Percentiles rank a stretch among this genome's conserved stretches.
Conservation (phyloP, 1,284 basidiomycete species). For the Cutaneotrichosporon daszewskae region DNA sequence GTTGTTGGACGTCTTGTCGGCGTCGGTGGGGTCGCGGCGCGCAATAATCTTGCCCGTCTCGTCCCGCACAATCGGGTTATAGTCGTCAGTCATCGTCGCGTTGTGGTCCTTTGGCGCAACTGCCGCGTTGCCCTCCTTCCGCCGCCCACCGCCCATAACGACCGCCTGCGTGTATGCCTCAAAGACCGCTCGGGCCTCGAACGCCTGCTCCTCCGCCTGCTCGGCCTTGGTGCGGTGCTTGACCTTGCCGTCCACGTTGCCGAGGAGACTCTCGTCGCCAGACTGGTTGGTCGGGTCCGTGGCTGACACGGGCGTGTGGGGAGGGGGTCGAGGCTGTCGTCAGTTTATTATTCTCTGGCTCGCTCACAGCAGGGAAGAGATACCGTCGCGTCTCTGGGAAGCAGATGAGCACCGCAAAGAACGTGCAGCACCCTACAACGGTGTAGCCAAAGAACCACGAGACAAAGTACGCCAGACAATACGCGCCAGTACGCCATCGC, state of each 20-base stretch:
- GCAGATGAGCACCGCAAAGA: conserved; percentile 50
- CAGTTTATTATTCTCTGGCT: neutral
- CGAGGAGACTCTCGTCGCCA: conserved; percentile 48
- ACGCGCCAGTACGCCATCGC: conserved; percentile 48
- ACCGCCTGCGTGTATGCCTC: conserved; percentile 45
- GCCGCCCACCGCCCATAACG: conserved; percentile 20
- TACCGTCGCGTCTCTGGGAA: conserved; percentile 49
- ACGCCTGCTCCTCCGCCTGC: conserved; percentile 49
- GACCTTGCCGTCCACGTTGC: conserved; percentile 40
- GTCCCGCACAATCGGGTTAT: conserved; percentile 8
- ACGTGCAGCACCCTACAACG: conserved; percentile 44
- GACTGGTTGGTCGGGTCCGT: conserved; percentile 22
- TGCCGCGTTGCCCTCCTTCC: conserved; percentile 36
- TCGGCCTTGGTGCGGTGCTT: conserved; percentile 46
- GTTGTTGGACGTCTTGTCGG: no score
- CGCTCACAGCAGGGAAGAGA: conserved; percentile 52
- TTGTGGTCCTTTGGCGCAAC: conserved; percentile 5
- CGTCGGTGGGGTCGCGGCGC: neutral
- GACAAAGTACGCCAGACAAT: conserved; percentile 50
- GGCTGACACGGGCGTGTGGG: neutral
- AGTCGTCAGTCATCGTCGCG: neutral
- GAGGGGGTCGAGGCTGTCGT: neutral
- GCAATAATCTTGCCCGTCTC: conserved; percentile 1
- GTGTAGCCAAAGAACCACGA: conserved; percentile 51
- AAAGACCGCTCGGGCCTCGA: conserved; percentile 45